phyloP scores from a whole-genome alignment of 768 basidiomycete genomes.

The Trametes punicea region DNA sequence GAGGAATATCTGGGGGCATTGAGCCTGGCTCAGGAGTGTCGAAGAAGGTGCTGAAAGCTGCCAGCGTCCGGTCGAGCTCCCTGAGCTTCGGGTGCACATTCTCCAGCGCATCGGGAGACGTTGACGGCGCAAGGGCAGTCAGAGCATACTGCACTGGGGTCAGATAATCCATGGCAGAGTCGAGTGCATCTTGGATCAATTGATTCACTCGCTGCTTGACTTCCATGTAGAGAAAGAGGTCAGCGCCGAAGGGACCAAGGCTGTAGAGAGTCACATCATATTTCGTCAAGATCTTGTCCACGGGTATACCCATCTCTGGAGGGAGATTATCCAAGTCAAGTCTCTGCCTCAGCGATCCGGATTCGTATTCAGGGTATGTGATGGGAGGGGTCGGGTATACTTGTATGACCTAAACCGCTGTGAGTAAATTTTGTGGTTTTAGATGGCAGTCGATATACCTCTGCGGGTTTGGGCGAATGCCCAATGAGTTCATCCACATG shows the following conservation, averaged over 20 bases:
- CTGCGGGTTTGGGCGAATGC: constrained; percentile 61
- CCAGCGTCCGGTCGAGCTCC: constrained; percentile 49
- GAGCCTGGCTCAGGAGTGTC: constrained; percentile 28
- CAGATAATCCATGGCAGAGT: constrained; percentile 27
- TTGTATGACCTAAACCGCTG: constrained; percentile 46
- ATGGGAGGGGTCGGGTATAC: constrained; percentile 52
- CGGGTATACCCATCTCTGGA: constrained; percentile 44
- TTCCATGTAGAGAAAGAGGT: constrained; percentile 65
- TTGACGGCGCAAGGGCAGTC: not conserved
- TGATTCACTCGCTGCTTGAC: constrained; percentile 48
- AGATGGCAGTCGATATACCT: constrained; percentile 41
- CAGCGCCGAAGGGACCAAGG: constrained; percentile 73
- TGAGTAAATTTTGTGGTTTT: not conserved
- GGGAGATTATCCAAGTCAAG: constrained; percentile 40
- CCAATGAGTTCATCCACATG: constrained; percentile 61
- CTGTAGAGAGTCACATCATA: constrained; percentile 58
- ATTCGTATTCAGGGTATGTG: constrained; percentile 50
- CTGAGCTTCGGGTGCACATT: constrained; percentile 39
- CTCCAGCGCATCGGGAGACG: not conserved
- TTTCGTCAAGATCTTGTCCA: constrained; percentile 58
- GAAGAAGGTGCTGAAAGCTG: constrained; percentile 40
- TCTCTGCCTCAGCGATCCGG: constrained; percentile 51
- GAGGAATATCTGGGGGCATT: constrained; percentile 41
- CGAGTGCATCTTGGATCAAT: constrained; percentile 30
- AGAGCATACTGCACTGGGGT: constrained; percentile 11